Evolutionary conservation across 805 yeast genomes (phyloP), one percentile per base, ranked within the genome.

Genomic region (Wickerhamiella kazuoi): DNA sequence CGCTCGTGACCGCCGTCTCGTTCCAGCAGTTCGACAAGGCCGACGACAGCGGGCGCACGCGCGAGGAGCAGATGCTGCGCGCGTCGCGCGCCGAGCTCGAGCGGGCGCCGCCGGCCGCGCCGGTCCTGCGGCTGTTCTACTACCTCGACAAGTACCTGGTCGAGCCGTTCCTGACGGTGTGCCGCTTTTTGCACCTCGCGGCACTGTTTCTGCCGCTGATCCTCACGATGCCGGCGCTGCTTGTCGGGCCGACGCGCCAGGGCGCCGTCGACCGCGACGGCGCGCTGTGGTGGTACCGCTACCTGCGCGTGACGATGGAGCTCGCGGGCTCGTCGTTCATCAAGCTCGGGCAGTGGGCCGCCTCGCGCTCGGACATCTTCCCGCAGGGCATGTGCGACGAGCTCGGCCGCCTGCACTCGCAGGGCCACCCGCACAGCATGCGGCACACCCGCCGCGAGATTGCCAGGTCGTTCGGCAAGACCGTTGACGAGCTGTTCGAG

Each of bases 291-390:
- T 87, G 96, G 95, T 86, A 70, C 57, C 58, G 59, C 39, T 58
- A 73, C 35, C 59, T 87, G 17, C 66, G 82, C 36, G 57, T 69
- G 54, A 62, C 78, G 1, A 72, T 90, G 42, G 94, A 87, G 56
- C 45, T 63, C 15, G 95, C 94, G 0, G 98, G 98, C 1, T 94
- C 97, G 2, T 78, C 94, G 3, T 90, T 64, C 46, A 61, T 64
- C 41, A 63, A 64, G 57, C 68, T 90, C 41, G 98, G 97, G 3
- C 99, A 90, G 62, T 90, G 99, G 99, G 98, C 98, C 0, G 96
- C 96, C 2, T 79, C 94, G 9, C 71, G 99, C 57, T 81, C 93
- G 0, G 99, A 90, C 59, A 78, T 90, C 26, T 87, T 90, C 60
- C 78, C 94, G 3, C 63, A 61, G 35, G 80, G 70, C 31, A 60